Conservation (phyloP, 2,329 filamentous ascomycete species). For the Colletotrichum eremochloae region DNA sequence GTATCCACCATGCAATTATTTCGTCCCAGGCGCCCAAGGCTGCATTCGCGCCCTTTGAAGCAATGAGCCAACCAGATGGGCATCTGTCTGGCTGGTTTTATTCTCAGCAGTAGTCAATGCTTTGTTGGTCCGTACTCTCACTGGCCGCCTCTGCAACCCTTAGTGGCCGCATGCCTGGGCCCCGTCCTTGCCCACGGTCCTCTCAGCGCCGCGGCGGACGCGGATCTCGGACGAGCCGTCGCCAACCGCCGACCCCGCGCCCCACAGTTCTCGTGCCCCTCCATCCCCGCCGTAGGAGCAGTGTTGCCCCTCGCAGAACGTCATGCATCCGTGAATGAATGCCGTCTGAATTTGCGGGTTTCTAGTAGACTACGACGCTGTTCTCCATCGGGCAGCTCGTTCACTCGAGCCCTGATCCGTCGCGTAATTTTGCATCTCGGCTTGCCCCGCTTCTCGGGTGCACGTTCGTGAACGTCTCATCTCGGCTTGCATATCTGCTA, state of each 20-base stretch:
- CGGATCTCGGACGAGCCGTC: constrained; percentile 28
- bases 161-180: constrained; percentile 15
- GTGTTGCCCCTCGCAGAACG: constrained; percentile 14
- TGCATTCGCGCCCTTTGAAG: not conserved
- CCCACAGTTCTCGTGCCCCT: constrained; percentile 12
- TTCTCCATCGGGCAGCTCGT: constrained; percentile 31
- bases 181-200: not conserved
- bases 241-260: constrained; percentile 32
- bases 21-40: not conserved
- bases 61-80: not conserved
- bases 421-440: constrained; percentile 1
- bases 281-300: constrained; percentile 27
- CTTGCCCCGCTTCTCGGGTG: constrained; percentile 10
- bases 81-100: not conserved
- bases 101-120: not conserved
- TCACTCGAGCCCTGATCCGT: constrained; percentile 8
- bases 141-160: not conserved
- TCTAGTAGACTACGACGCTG: not conserved
- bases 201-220: constrained; percentile 1
- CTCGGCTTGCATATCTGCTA: not conserved
- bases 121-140: not conserved
- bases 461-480: constrained; percentile 5
- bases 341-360: constrained; percentile 19
- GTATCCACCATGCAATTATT: constrained; percentile 5
- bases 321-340: constrained; percentile 29